Conservation (phyloP, 352 stramenopile genomes). For the Phytopythium delawarense region DNA sequence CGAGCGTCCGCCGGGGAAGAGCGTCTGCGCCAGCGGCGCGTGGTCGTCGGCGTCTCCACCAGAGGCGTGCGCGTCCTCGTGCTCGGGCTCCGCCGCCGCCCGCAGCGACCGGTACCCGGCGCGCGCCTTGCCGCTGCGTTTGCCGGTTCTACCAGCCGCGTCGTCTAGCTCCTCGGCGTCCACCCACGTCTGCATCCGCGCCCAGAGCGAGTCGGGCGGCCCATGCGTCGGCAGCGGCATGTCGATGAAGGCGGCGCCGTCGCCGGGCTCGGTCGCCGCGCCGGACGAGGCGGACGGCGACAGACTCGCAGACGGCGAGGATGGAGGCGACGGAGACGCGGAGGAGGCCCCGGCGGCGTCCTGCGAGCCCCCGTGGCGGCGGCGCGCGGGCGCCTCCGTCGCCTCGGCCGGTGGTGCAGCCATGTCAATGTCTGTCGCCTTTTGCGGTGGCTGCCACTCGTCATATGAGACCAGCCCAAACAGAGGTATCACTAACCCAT, state of each 20-base stretch:
- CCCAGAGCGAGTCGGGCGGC: neutral
- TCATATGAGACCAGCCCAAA: slow-evolving; percentile 6
- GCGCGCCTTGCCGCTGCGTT: slow-evolving; percentile 7
- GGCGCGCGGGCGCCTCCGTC: neutral
- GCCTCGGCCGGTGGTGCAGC: neutral
- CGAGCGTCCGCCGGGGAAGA: neutral
- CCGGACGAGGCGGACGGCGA: neutral
- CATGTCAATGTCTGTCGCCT: neutral
- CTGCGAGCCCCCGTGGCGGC: neutral
- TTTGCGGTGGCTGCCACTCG: neutral
- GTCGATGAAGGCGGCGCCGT: neutral
- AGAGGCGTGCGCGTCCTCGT: slow-evolving; percentile 13
- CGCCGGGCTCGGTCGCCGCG: neutral
- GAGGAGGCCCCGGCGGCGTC: neutral
- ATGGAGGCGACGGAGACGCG: neutral
- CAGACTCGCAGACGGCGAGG: neutral
- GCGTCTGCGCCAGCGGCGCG: neutral
- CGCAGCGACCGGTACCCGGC: slow-evolving; percentile 16
- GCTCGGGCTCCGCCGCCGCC: slow-evolving; percentile 16
- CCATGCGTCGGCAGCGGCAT: neutral
- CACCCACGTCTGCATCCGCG: neutral
- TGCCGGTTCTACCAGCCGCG: neutral
- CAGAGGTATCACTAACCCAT: slow-evolving; percentile 8
- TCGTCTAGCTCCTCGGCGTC: neutral
- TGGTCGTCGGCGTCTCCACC: neutral